phyloP scores from a whole-genome alignment of 1,284 basidiomycete species.

The Mycena citricolor region DNA sequence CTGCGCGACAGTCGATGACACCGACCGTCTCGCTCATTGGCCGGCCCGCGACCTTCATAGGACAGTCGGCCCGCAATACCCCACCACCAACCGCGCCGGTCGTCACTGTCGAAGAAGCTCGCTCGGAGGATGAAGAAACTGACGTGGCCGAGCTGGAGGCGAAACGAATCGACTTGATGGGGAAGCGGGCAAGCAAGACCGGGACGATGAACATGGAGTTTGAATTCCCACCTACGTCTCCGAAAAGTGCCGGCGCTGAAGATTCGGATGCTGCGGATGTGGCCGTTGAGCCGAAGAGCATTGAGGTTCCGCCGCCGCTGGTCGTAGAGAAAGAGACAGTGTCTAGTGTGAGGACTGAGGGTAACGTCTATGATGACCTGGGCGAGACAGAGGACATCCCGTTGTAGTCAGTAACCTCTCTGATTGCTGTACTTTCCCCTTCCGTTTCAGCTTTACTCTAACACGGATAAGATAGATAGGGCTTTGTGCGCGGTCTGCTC shows the following conservation, averaged over 20 bases:
- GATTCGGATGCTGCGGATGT: too few relatives aligned
- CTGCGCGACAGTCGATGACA: conserved; percentile 63
- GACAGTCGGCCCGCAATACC: conserved; percentile 33
- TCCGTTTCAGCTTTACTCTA: too few relatives aligned
- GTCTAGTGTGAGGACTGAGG: too few relatives aligned
- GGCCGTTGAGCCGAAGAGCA: conserved; percentile 49
- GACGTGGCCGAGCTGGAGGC: too few relatives aligned
- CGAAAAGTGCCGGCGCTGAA: conserved; percentile 29
- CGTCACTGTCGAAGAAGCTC: conserved; percentile 26
- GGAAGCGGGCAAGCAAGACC: conserved; percentile 42
- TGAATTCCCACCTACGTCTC: conserved; percentile 67
- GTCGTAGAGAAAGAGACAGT: conserved; percentile 77
- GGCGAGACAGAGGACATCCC: too few relatives aligned
- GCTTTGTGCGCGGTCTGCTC: too few relatives aligned
- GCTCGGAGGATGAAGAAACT: conserved; percentile 28
- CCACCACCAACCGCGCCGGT: conserved; percentile 47
- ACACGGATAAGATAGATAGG: too few relatives aligned
- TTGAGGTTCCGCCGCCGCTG: conserved; percentile 76
- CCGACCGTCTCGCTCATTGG: conserved; percentile 38
- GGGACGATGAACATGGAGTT: conserved; percentile 80
- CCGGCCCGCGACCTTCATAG: conserved; percentile 39
- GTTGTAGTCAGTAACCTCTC: too few relatives aligned
- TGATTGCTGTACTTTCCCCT: too few relatives aligned
- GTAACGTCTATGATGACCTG: too few relatives aligned
- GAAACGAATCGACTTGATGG: too few relatives aligned